A percentile compares a stretch with the other conserved stretches of the same genome.
These are phyloP conservation scores for Cryoendolithus antarcticus DNA, from an alignment of 2,329 filamentous ascomycete genomes.

Conservation along the genomic window DNA sequence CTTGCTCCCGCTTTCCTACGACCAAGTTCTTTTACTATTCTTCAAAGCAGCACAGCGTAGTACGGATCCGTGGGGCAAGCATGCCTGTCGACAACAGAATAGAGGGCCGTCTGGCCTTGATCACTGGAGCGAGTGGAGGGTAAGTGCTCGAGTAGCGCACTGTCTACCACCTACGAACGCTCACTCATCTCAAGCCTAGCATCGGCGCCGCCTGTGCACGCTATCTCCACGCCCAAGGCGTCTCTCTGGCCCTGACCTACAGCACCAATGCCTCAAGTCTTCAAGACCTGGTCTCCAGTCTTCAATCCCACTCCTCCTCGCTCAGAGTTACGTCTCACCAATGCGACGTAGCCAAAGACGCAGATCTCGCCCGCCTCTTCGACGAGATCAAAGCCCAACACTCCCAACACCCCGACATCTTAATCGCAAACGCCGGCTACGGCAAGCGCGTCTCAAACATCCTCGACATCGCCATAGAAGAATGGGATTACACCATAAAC, in stretches of 20 bases:
- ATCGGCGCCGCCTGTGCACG: slow-evolving; percentile 48
- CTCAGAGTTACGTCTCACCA: slow-evolving; percentile 42
- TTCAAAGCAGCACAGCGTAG: too few species aligned
- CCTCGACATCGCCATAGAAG: slow-evolving; percentile 47
- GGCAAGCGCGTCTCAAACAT: slow-evolving; percentile 43
- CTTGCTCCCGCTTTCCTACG: too few species aligned
- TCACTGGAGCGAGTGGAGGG: slow-evolving; percentile 52
- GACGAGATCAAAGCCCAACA: slow-evolving; percentile 42
- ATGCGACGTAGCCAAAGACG: slow-evolving; percentile 44
- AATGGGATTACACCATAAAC: slow-evolving; percentile 51
- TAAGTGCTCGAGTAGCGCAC: slow-evolving; percentile 18
- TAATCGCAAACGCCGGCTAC: slow-evolving; percentile 55
- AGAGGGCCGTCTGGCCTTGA: slow-evolving; percentile 42
- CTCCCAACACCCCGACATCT: slow-evolving; percentile 47
- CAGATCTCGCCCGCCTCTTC: slow-evolving; percentile 44
- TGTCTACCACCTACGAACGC: not conserved
- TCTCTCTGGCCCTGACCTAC: slow-evolving; percentile 49
- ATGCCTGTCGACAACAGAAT: slow-evolving; percentile 27
- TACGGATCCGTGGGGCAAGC: not conserved
- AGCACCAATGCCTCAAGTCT: slow-evolving; percentile 38
- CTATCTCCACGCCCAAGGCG: slow-evolving; percentile 39
- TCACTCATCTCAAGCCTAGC: slow-evolving; percentile 23
- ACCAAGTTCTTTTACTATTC: too few species aligned
- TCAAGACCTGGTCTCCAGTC: slow-evolving; percentile 28
- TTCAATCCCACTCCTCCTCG: slow-evolving; percentile 11